These are phyloP conservation scores for Leishmania lainsoni DNA, from an alignment of 208 protist species.

Conservation along the genomic window DNA sequence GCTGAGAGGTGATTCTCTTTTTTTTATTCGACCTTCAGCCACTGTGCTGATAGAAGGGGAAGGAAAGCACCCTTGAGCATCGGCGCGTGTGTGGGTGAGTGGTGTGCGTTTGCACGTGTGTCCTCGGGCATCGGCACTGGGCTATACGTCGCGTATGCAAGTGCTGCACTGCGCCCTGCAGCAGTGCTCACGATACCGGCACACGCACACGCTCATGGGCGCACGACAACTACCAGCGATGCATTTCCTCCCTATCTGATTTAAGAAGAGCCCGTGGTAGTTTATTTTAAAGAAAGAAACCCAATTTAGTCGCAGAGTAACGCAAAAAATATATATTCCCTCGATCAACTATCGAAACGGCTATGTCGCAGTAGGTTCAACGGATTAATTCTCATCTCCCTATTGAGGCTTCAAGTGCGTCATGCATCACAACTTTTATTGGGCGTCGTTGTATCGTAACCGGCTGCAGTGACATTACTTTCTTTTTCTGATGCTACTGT, in stretches of 20 bases:
- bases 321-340: slow-evolving; percentile 2
- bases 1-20: background rate
- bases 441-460: background rate
- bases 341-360: background rate
- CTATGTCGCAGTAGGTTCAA: background rate
- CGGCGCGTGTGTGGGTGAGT: background rate
- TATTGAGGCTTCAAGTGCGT: background rate
- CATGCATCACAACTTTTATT: background rate
- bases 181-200: background rate
- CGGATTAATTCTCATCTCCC: background rate
- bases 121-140: background rate
- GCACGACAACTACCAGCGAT: background rate
- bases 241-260: background rate
- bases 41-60: slow-evolving; percentile 1
- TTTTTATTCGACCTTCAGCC: background rate
- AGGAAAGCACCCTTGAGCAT: background rate
- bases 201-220: background rate
- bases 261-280: slow-evolving; percentile 6
- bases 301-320: slow-evolving; percentile 8
- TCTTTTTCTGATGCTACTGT: background rate
- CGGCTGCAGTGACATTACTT: background rate
- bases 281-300: slow-evolving; percentile 6
- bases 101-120: background rate
- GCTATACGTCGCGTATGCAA: no score
- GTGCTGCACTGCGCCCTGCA: background rate